phyloP scores from a whole-genome alignment of 2,329 filamentous ascomycete genomes.

The Ophiostoma populinum region DNA sequence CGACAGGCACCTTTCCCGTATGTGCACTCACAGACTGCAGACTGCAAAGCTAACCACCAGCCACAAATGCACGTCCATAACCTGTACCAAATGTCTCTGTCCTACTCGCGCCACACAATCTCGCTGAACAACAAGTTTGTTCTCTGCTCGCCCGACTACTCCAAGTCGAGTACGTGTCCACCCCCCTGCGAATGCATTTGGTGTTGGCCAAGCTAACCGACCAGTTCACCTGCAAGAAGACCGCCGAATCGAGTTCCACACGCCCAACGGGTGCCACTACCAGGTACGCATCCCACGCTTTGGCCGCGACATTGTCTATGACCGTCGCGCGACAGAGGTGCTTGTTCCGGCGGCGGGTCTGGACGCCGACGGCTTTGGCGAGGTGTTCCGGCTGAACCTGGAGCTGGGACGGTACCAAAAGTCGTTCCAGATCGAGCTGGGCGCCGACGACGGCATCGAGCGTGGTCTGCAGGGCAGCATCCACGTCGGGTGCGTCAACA shows the following conservation, averaged over 20 bases:
- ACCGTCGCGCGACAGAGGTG: conserved; percentile 65
- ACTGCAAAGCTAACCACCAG: conserved; percentile 3
- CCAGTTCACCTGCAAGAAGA: conserved; percentile 75
- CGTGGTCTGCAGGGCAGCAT: conserved; percentile 76
- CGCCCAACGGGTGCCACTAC: conserved; percentile 73
- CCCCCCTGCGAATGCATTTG: too few relatives aligned
- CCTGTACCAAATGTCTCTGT: conserved; percentile 82
- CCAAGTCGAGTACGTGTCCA: conserved; percentile 48
- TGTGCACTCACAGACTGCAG: conserved; percentile 16
- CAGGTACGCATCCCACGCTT: conserved; percentile 81
- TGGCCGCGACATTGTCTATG: conserved; percentile 76
- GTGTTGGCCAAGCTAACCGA: neutral
- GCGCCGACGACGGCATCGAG: conserved; percentile 58
- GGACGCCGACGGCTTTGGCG: conserved; percentile 69
- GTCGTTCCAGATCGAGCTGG: conserved; percentile 80
- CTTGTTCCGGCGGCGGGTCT: conserved; percentile 77
- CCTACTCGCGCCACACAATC: conserved; percentile 80
- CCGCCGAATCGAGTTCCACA: conserved; percentile 84
- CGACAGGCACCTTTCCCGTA: conserved; percentile 55
- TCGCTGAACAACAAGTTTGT: conserved; percentile 83
- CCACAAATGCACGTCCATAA: conserved; percentile 87
- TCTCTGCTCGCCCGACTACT: conserved; percentile 77
- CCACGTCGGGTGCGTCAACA: conserved; percentile 70
- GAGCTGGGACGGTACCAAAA: conserved; percentile 90
- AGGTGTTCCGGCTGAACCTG: conserved; percentile 84